phyloP scores from a whole-genome alignment of 352 stramenopile species.

The Elongisporangium prolatum region DNA sequence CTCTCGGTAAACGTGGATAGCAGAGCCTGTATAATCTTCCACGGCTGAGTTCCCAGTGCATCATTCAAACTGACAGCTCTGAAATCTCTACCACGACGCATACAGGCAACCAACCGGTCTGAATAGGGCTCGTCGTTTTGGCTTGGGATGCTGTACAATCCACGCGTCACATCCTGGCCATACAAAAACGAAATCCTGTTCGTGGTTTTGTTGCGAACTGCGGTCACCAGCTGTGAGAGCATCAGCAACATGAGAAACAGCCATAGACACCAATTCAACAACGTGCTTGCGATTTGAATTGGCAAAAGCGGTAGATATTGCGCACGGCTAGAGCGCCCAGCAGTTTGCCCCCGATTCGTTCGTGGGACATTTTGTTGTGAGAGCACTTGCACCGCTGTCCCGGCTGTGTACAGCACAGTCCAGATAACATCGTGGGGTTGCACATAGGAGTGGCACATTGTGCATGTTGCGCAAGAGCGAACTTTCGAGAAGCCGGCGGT shows the following conservation, averaged over 20 bases:
- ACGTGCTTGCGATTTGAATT: background rate
- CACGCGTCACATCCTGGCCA: conserved; percentile 5
- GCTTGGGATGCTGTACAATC: conserved; percentile 12
- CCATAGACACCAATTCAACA: conserved; percentile 26
- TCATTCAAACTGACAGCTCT: conserved; percentile 28
- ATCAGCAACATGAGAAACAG: conserved; percentile 22
- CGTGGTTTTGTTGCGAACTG: conserved; percentile 20
- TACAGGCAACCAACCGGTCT: conserved; percentile 42
- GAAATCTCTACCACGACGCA: conserved; percentile 28
- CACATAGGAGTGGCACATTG: no score
- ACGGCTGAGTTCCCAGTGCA: background rate
- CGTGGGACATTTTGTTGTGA: no score
- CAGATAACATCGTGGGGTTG: no score
- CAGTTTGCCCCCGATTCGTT: no score
- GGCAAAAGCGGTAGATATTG: no score
- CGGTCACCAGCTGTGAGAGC: conserved; percentile 20
- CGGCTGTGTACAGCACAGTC: no score
- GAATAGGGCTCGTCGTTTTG: conserved; percentile 45
- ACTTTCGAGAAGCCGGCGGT: no score
- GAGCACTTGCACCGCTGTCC: background rate
- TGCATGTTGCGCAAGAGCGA: no score
- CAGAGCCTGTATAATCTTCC: background rate
- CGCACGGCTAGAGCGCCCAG: no score
- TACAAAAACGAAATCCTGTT: conserved; percentile 3
- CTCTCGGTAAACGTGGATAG: conserved; percentile 19